These are phyloP conservation scores for Diphasiastrum complanatum DNA, from an alignment of 83 land plant species.

Conservation along the genomic window DNA sequence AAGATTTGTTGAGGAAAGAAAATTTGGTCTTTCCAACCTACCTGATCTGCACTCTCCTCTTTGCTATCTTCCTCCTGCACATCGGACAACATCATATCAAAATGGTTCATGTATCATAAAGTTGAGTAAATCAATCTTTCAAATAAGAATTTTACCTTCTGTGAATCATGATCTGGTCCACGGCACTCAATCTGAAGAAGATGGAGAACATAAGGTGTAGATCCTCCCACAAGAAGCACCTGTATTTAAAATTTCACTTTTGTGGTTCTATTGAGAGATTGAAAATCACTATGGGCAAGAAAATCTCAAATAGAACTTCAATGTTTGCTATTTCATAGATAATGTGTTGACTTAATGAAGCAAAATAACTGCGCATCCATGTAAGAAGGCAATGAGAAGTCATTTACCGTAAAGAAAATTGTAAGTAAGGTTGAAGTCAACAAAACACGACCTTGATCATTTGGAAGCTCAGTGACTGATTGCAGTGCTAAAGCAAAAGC, in stretches of 20 bases:
- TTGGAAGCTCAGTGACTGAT: slow-evolving; percentile 31
- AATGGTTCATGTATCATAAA: neutral
- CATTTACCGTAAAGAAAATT: slow-evolving; percentile 30
- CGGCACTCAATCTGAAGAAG: slow-evolving; percentile 26
- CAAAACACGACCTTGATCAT: slow-evolving; percentile 27
- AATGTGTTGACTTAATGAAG: neutral
- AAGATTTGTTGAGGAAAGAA: no score
- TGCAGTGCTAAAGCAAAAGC: slow-evolving; percentile 41
- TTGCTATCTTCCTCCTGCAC: no score
- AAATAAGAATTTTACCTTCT: slow-evolving; percentile 4
- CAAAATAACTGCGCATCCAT: neutral
- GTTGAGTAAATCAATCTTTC: neutral
- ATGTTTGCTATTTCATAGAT: neutral
- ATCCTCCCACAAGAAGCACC: slow-evolving; percentile 34
- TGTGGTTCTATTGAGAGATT: neutral
- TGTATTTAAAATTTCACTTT: neutral
- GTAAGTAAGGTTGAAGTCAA: slow-evolving; percentile 34
- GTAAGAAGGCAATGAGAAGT: neutral
- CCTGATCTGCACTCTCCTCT: no score
- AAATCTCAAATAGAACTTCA: neutral
- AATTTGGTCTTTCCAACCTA: no score
- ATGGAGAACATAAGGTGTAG: slow-evolving; percentile 12
- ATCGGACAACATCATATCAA: neutral
- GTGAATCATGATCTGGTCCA: slow-evolving; percentile 16
- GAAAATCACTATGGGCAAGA: no score